Conservation (phyloP, 2,329 filamentous ascomycete species). For the Colletotrichum musicola region DNA sequence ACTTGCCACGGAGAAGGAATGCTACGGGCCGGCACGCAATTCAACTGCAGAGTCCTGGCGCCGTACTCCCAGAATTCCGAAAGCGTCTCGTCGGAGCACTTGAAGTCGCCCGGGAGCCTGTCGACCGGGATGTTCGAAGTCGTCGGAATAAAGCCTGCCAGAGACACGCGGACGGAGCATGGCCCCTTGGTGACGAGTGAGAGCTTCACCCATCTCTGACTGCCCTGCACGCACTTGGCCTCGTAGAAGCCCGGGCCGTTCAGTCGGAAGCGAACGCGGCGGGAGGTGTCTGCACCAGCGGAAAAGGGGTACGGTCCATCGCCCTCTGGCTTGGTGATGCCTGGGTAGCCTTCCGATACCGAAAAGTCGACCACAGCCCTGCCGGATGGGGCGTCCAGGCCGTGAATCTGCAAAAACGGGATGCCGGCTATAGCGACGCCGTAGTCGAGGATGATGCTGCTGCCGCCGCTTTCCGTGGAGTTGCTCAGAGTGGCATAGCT, state of each 20-base stretch:
- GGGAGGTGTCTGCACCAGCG: conserved; percentile 12
- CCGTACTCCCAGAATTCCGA: conserved; percentile 11
- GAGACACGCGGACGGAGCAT: conserved; percentile 5
- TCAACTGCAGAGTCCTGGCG: conserved; percentile 12
- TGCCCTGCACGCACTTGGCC: conserved; percentile 17
- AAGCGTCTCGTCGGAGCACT: conserved; percentile 7
- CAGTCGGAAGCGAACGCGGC: conserved; percentile 8
- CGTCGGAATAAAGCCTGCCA: conserved; percentile 6
- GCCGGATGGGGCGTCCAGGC: neutral
- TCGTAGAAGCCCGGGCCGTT: conserved; percentile 18
- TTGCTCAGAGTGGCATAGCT: conserved; percentile 8
- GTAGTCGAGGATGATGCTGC: conserved; percentile 10
- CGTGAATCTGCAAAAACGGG: conserved; percentile 1
- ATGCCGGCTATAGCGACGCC: conserved; percentile 16
- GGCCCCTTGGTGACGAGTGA: conserved; percentile 1
- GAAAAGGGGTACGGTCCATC: conserved; percentile 12
- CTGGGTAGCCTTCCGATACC: conserved; percentile 11
- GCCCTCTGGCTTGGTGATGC: conserved; percentile 3
- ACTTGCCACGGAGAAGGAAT: conserved; percentile 16
- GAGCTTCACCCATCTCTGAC: conserved; percentile 19
- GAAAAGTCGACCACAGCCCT: conserved; percentile 7
- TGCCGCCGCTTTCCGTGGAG: neutral
- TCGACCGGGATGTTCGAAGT: conserved; percentile 10
- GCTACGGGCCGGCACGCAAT: conserved; percentile 8
- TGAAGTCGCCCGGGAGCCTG: conserved; percentile 6